Evolutionary conservation across 371 early-diverging fungal genomes (phyloP).

Genomic region (Mortierella sp.): DNA sequence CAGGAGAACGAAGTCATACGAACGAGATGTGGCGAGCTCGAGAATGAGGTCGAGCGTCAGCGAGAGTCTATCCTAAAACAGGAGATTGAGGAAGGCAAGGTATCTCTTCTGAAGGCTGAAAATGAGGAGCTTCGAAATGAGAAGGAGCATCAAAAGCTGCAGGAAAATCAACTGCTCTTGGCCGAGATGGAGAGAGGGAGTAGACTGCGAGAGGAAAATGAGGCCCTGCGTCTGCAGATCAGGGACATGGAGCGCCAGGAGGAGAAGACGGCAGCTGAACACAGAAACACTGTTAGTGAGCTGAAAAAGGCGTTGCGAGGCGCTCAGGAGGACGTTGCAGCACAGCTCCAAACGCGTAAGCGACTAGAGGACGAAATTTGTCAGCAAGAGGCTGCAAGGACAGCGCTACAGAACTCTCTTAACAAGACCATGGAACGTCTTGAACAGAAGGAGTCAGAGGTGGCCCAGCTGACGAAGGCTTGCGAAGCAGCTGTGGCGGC

Average conservation of each 20-base stretch:
- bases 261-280: conserved; percentile 25
- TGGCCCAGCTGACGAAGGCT: conserved; percentile 42
- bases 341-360: conserved; percentile 38
- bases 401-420: conserved; percentile 11
- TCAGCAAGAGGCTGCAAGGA: conserved; percentile 15
- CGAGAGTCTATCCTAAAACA: conserved; percentile 53
- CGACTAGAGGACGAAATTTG: conserved; percentile 37
- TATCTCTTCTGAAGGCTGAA: conserved; percentile 42
- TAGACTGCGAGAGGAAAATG: conserved; percentile 48
- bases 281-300: conserved; percentile 32
- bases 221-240: conserved; percentile 35
- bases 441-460: conserved; percentile 30
- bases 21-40: conserved; percentile 45
- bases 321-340: conserved; percentile 41
- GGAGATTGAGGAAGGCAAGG: conserved; percentile 50
- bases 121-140: conserved; percentile 52
- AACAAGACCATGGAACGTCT: conserved; percentile 31
- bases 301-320: conserved; percentile 43
- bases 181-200: conserved; percentile 50
- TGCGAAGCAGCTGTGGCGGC: conserved; percentile 47
- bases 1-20: conserved; percentile 46
- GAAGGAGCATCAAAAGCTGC: conserved; percentile 39
- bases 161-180: conserved; percentile 43
- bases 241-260: conserved; percentile 43
- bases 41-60: conserved; percentile 52